phyloP scores from a whole-genome alignment of 306 rosid genomes.

The Cucumis hystrix region DNA sequence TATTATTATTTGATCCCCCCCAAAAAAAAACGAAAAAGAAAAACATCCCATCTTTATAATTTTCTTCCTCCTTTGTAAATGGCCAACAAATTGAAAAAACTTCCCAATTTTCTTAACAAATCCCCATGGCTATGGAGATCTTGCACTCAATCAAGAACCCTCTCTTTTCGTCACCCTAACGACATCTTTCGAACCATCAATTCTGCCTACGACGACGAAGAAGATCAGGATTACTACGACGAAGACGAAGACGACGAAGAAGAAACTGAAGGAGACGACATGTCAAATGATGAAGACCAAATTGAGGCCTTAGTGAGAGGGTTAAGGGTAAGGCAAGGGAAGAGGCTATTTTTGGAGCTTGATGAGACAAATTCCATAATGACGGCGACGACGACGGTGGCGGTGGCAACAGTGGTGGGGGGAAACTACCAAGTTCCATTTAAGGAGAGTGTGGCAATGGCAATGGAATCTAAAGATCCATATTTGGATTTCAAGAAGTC shows the following conservation, averaged over 20 bases:
- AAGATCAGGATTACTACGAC: no score
- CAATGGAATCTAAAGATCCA: constrained; percentile 55
- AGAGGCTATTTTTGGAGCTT: constrained; percentile 4
- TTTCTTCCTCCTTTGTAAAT: background rate
- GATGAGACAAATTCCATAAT: background rate
- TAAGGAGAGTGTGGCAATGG: constrained; percentile 29
- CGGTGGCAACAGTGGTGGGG: background rate
- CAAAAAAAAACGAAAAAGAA: background rate
- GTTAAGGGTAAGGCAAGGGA: constrained; percentile 3
- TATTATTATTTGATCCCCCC: background rate
- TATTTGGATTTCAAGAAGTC: constrained; percentile 51
- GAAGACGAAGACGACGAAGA: background rate
- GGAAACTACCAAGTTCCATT: constrained; percentile 16
- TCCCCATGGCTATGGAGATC: constrained; percentile 58
- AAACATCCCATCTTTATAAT: background rate
- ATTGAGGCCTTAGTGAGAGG: constrained; percentile 25
- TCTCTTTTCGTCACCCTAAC: constrained; percentile 37
- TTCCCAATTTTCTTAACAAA: background rate
- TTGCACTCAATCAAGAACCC: constrained; percentile 60
- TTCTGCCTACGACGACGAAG: constrained; percentile 22
- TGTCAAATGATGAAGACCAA: background rate
- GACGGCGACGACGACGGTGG: background rate
- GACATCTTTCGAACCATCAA: constrained; percentile 30
- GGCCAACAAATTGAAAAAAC: constrained; percentile 2
- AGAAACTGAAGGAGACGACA: constrained; percentile 7